Evolutionary conservation across 2,329 filamentous ascomycete genomes (phyloP), one percentile per base, ranked within the genome.

Genomic region (Xylariaceae sp.): DNA sequence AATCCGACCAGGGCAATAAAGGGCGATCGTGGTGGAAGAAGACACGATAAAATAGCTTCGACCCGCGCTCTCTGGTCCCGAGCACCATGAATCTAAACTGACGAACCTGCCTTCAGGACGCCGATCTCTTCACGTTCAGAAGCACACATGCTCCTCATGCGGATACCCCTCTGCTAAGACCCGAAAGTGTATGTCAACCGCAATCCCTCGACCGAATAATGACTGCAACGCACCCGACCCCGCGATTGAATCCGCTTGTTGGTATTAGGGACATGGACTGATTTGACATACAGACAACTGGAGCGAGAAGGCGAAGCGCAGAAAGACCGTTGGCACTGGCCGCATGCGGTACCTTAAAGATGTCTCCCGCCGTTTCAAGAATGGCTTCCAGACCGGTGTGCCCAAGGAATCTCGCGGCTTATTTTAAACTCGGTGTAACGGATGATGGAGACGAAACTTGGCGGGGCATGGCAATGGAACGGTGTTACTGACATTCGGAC

Each of bases 221-320:
- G 9, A 35, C 30, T 29, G 16, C 23, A 37, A 36, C 24, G 29
- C 6, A 20, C 20, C n/a, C 18, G 18, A 43, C 26, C 26, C 20
- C 40, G 33, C 40, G 20, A 50, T 43, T 15, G 16, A 43, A 24
- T 21, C 15, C 33, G 33, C 42, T 21, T 16, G 10, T 24, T 30
- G 13, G 45, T 24, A 27, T 26, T 24, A 24, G 48, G 47, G n/a
- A n/a, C n/a, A 47, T 26, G 29, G 23, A 52, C 48, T 56, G 43
- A 62, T 55, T 26, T 33, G 20, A 44, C 42, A 35, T 43, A 52
- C 75, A 97, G 93, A 88, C 88, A 97, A 99, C 90, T 99, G 94
- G 94, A 86, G 90, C 79, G 93, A 97, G 87, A 99, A 99, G 90
- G 93, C 92, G 72, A 97, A 97, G 91, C 86, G 94, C 80, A 95